Percentiles rank a stretch among this genome's conserved stretches.
Conservation (phyloP, 2,329 filamentous ascomycete species). For the Sarocladiaceae sp. region DNA sequence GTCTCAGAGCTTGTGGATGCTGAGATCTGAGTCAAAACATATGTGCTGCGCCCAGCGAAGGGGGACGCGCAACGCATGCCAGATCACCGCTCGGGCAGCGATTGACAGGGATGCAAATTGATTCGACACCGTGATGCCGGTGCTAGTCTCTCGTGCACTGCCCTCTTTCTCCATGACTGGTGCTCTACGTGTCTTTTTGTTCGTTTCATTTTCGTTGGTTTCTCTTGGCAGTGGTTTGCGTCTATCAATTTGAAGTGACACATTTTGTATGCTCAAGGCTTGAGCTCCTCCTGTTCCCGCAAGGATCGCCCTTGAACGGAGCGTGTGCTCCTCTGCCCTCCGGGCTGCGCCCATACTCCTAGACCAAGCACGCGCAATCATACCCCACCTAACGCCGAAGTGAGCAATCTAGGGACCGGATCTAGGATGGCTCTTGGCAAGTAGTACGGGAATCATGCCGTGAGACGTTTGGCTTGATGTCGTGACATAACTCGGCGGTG, state of each 20-base stretch:
- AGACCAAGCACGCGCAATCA: no score
- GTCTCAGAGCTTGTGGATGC: background rate
- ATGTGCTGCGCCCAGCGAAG: background rate
- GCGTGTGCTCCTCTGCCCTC: background rate
- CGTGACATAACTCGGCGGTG: no score
- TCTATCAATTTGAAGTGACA: no score
- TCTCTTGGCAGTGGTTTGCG: background rate
- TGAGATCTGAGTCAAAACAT: conserved; percentile 3
- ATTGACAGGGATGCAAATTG: background rate
- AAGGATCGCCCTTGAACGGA: background rate
- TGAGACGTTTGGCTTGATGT: background rate
- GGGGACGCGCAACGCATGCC: background rate
- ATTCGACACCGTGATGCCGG: background rate
- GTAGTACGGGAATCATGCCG: background rate
- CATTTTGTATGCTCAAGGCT: no score
- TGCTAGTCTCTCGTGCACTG: background rate
- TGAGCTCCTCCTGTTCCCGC: no score
- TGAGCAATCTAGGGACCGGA: background rate
- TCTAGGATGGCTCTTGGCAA: background rate
- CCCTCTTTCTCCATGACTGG: background rate
- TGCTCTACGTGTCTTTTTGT: no score
- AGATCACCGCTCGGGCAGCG: background rate
- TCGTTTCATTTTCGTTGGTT: no score
- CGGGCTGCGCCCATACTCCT: background rate
- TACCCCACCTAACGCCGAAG: background rate